These are phyloP conservation scores for Dendrocalamus sinicus DNA, from an alignment of 176 grass and related monocot species.

Conservation along the genomic window DNA sequence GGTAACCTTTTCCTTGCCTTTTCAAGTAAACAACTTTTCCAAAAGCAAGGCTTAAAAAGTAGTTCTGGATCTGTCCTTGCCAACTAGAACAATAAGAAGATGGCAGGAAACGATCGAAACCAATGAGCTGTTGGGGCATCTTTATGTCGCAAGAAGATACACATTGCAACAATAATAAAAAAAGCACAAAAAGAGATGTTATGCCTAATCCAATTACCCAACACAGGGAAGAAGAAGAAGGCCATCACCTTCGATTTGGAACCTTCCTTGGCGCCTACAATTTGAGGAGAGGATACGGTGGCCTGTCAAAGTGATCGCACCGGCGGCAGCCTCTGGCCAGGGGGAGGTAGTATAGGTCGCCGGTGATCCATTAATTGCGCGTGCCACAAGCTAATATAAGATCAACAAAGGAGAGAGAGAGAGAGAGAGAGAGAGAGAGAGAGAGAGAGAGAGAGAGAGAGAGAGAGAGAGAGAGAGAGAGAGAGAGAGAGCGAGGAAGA, in stretches of 20 bases:
- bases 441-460: too few species aligned
- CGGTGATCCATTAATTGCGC: neutral
- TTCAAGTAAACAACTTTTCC: slow-evolving; percentile 1
- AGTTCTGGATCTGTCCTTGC: slow-evolving; percentile 6
- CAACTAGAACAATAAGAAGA: slow-evolving; percentile 12
- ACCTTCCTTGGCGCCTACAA: neutral
- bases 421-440: neutral
- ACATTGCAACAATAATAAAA: neutral
- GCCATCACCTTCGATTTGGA: slow-evolving; percentile 25
- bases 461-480: neutral
- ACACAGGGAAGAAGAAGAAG: slow-evolving; percentile 1
- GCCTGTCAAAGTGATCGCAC: slow-evolving; percentile 6
- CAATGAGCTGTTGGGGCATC: neutral
- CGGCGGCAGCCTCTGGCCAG: neutral
- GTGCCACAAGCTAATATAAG: neutral
- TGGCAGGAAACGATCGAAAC: neutral
- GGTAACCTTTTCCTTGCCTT: neutral
- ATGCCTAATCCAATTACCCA: neutral
- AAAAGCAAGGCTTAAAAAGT: neutral
- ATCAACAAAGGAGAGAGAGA: neutral
- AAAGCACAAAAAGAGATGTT: neutral
- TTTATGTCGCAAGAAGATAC: neutral
- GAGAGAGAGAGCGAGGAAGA: too few species aligned
- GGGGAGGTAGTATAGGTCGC: neutral
- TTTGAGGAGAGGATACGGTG: neutral